Conservation (phyloP, 352 stramenopile species). For the Phytopythium delawarense region DNA sequence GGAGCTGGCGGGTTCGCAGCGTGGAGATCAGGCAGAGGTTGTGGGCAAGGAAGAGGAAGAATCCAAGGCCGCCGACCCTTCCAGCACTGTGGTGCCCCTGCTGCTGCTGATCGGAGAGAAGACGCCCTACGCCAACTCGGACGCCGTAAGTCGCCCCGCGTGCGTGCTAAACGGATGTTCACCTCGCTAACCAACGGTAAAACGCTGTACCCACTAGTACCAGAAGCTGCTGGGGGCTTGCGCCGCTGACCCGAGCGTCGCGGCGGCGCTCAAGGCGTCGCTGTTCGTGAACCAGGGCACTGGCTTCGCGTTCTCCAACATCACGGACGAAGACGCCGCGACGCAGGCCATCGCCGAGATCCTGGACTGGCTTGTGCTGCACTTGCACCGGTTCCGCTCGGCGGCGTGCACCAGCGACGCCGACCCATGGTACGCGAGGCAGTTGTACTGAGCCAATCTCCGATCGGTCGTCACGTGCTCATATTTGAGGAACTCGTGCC, state of each 20-base stretch:
- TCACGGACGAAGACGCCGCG: conserved; percentile 87
- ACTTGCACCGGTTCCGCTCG: conserved; percentile 80
- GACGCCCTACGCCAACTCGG: conserved; percentile 54
- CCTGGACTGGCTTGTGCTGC: conserved; percentile 79
- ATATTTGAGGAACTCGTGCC: neutral
- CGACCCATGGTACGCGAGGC: conserved; percentile 49
- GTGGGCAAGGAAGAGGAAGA: conserved; percentile 4
- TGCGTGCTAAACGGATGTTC: conserved; percentile 3
- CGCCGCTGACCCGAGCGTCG: conserved; percentile 13
- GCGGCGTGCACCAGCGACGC: conserved; percentile 74
- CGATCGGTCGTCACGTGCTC: neutral
- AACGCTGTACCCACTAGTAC: conserved; percentile 28
- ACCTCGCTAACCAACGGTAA: neutral
- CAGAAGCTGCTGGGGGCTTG: conserved; percentile 43
- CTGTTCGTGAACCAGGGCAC: conserved; percentile 72
- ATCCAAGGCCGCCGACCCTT: conserved; percentile 9
- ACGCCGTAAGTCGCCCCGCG: conserved; percentile 37
- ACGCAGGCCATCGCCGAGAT: conserved; percentile 83
- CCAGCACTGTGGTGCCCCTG: conserved; percentile 35
- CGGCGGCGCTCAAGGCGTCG: conserved; percentile 27
- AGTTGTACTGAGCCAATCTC: neutral
- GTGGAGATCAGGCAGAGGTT: neutral
- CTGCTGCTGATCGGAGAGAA: conserved; percentile 67
- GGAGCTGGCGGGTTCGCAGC: neutral
- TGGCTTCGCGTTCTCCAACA: conserved; percentile 85